A percentile compares a stretch with the other conserved stretches of the same genome.
Conservation (phyloP, 2,329 filamentous ascomycete genomes). For the Talaromyces sp. region DNA sequence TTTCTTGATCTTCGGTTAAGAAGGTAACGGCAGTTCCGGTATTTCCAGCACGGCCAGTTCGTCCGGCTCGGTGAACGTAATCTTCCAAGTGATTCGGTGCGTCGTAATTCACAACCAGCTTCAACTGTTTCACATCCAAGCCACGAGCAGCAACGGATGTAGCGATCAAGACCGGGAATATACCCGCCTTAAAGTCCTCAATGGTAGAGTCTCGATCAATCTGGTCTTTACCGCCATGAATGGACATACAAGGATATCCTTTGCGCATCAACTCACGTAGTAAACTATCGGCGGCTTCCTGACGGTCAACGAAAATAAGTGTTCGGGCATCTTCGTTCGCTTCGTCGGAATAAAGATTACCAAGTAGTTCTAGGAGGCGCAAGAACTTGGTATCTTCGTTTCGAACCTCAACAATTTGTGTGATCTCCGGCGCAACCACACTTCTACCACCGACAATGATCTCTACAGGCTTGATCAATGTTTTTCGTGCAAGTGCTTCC, state of each 20-base stretch:
- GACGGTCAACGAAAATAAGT: slow-evolving; percentile 86
- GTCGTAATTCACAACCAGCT: slow-evolving; percentile 93
- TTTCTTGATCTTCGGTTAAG: slow-evolving; percentile 85
- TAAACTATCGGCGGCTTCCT: slow-evolving; percentile 81
- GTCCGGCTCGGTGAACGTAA: slow-evolving; percentile 90
- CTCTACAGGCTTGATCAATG: slow-evolving; percentile 78
- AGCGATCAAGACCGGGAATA: slow-evolving; percentile 84
- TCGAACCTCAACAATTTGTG: slow-evolving; percentile 84
- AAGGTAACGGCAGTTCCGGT: slow-evolving; percentile 94
- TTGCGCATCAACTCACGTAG: slow-evolving; percentile 76
- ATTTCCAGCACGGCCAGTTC: slow-evolving; percentile 91
- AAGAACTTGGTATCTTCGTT: slow-evolving; percentile 80
- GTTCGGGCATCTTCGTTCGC: slow-evolving; percentile 85
- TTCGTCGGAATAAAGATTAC: slow-evolving; percentile 69
- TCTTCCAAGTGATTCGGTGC: slow-evolving; percentile 93
- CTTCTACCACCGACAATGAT: slow-evolving; percentile 87
- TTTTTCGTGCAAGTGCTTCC: slow-evolving; percentile 84
- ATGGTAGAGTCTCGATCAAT: slow-evolving; percentile 90
- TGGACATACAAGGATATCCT: slow-evolving; percentile 87
- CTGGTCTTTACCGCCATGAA: slow-evolving; percentile 92
- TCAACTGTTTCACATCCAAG: slow-evolving; percentile 92
- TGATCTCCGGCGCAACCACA: slow-evolving; percentile 68
- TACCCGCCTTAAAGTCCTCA: slow-evolving; percentile 86
- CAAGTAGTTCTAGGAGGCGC: slow-evolving; percentile 79
- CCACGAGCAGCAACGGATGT: slow-evolving; percentile 95